phyloP scores from a whole-genome alignment of 2,329 filamentous ascomycete genomes.

The Diaporthe ilicicola region DNA sequence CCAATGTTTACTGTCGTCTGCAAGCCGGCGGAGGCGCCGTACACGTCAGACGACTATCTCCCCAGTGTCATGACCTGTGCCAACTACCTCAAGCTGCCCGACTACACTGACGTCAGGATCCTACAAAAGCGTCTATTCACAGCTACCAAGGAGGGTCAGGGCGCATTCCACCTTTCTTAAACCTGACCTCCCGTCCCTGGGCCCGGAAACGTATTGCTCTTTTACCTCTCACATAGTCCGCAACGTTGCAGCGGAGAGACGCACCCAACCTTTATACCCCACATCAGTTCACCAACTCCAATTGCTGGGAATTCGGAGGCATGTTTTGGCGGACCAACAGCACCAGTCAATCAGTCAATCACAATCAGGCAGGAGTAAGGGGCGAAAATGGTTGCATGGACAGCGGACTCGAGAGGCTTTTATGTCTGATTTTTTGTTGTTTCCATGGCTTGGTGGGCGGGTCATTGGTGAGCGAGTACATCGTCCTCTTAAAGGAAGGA shows the following conservation, averaged over 20 bases:
- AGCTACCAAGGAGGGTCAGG: conserved; percentile 94
- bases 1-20: conserved; percentile 99
- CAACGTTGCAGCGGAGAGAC: conserved; percentile 4
- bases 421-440: conserved; percentile 25
- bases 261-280: conserved; percentile 6
- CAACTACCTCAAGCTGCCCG: conserved; percentile 97
- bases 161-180: conserved; percentile 94
- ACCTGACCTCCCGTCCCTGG: not conserved
- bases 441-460: not conserved
- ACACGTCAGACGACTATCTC: conserved; percentile 95
- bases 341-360: conserved; percentile 2
- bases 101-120: conserved; percentile 83
- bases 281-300: conserved; percentile 8
- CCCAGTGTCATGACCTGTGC: conserved; percentile 99
- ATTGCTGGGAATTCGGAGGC: conserved; percentile 23
- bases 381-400: conserved; percentile 29
- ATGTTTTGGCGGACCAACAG: conserved; percentile 28
- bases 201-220: not conserved
- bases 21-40: conserved; percentile 96
- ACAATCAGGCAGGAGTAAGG: not conserved
- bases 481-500: conserved; percentile 10
- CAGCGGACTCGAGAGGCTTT: conserved; percentile 15
- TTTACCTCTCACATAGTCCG: not conserved
- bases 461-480: conserved; percentile 25
- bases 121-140: conserved; percentile 82